phyloP scores from a whole-genome alignment of 106 monocot genomes.

The Gastrodia elata region DNA sequence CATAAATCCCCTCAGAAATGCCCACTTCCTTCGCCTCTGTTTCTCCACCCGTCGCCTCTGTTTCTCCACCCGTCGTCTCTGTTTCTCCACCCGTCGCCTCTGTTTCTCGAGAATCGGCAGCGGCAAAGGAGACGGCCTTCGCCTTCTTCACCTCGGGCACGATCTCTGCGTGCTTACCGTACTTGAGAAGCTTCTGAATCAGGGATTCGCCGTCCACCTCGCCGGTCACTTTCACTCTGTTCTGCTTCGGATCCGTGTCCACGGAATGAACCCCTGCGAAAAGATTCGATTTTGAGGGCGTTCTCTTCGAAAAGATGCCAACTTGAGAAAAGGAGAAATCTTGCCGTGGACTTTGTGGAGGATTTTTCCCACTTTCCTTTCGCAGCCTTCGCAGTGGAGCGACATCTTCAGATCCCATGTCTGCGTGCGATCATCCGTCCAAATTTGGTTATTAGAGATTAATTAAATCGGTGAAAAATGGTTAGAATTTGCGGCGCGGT shows the following conservation, averaged over 20 bases:
- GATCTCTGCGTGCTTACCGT: constrained; percentile 54
- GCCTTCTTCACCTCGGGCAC: constrained; percentile 37
- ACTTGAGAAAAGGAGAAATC: constrained; percentile 9
- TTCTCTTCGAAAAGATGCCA: neutral
- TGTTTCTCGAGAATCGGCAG: neutral
- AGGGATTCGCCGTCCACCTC: constrained; percentile 48
- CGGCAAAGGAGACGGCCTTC: neutral
- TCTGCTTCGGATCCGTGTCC: constrained; percentile 36
- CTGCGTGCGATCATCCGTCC: constrained; percentile 12
- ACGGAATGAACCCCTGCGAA: constrained; percentile 27
- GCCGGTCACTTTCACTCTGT: constrained; percentile 43
- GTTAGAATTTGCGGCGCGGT: neutral
- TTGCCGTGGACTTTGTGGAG: constrained; percentile 46
- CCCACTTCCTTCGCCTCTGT: constrained; percentile 12
- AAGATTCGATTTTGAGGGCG: constrained; percentile 4
- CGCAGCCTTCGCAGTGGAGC: constrained; percentile 49
- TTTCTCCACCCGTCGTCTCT: neutral
- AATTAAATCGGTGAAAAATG: neutral
- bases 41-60: neutral
- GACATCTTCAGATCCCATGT: constrained; percentile 50
- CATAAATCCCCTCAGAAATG: constrained; percentile 5
- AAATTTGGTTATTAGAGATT: neutral
- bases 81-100: neutral
- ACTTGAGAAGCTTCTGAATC: constrained; percentile 42
- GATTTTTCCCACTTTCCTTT: constrained; percentile 20